These are phyloP conservation scores for Pontederia paniculata DNA, from an alignment of 176 grass and related monocot genomes.

Conservation along the genomic window DNA sequence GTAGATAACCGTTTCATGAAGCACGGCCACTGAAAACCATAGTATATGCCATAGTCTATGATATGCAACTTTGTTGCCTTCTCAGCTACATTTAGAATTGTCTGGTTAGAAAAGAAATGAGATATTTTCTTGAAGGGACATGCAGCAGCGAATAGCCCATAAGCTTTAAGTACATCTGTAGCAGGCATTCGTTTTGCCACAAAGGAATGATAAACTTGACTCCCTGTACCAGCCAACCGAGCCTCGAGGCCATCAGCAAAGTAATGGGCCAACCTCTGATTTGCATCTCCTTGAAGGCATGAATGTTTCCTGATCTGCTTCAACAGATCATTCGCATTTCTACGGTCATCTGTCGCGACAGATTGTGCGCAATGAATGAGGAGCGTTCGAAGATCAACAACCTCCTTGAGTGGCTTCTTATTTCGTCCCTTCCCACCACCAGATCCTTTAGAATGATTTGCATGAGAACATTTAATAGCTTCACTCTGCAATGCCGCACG, in stretches of 20 bases:
- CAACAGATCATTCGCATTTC: neutral
- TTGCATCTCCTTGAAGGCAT: neutral
- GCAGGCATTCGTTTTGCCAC: neutral
- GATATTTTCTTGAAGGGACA: slow-evolving; percentile 4
- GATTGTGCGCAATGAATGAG: slow-evolving; percentile 1
- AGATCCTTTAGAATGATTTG: neutral
- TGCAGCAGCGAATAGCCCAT: neutral
- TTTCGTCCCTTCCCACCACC: neutral
- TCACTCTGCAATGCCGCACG: neutral
- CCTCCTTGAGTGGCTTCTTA: neutral
- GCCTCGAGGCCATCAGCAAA: slow-evolving; percentile 1
- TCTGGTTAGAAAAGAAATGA: neutral
- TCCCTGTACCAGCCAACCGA: neutral
- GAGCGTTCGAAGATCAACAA: neutral
- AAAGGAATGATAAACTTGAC: neutral
- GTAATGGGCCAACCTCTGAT: neutral
- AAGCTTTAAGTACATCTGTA: neutral
- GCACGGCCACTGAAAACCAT: neutral
- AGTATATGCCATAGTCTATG: neutral
- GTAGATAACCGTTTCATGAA: neutral
- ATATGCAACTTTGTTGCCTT: slow-evolving; percentile 1
- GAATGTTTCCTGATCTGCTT: neutral
- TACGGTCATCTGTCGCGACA: neutral
- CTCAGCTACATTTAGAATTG: neutral
- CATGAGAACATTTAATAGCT: neutral